Base-by-base conservation (phyloP, 768 basidiomycete species). In the Phylloporus scabripes region DNA sequence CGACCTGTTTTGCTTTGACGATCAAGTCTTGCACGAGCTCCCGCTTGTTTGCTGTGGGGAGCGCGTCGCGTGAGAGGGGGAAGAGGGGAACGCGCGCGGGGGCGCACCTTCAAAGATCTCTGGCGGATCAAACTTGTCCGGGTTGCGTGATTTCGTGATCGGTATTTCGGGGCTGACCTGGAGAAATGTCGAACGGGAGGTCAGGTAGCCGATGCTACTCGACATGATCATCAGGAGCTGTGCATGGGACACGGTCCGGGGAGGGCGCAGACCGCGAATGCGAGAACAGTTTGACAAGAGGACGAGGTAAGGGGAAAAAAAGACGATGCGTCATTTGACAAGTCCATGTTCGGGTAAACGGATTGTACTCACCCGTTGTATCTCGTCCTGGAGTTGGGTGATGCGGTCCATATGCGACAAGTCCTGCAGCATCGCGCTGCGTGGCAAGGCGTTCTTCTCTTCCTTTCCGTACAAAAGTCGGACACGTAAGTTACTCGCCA, bases 351-450 rank as follows among this genome's bases (percentile, higher is more conserved):
- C n/a, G 10, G 23, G 39, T 40, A 20, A n/a, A 24, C 15, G 17
- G 9, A 42, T 11, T 24, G 42, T 24, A 45, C 61, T 46, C 46
- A 86, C 89, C 72, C 87, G 82, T 70, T 95, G 92, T 51, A 92
- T 91, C 69, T 87, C 87, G 80, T 95, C 87, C 75, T 93, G 91
- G 47, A 94, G 82, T 67, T 94, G 92, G 9, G 92, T 93, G 67
- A 94, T 88, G 71, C 91, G 85, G 77, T 94, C 92, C 92, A 93
- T 93, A 75, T 89, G 83, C 68, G 87, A 81, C 67, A 91, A 71
- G 81, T 90, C 87, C 77, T 88, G 83, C 78, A 91, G 87, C 87
- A 91, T 91, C 74, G 72, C 87, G 79, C 81, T 80, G 81, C 64
- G 10, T 31, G 26, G 43, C 53, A 50, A 54, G 37, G 31, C 24